Evolutionary conservation across 2,329 filamentous ascomycete genomes (phyloP).

Genomic region (Clarireedia homoeocarpa): DNA sequence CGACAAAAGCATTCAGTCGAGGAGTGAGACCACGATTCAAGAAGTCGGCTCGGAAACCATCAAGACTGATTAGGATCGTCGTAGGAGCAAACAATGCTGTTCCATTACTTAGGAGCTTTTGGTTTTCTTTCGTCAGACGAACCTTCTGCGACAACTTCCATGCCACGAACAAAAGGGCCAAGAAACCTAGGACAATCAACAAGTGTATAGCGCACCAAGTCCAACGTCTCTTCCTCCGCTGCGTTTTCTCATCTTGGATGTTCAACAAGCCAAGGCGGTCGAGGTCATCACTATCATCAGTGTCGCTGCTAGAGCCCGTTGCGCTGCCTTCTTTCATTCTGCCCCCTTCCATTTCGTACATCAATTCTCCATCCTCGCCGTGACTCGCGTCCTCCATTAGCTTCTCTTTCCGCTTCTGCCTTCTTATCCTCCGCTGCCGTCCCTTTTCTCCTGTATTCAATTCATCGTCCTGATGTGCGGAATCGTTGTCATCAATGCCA

Average conservation of each 20-base stretch:
- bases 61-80: constrained; percentile 86
- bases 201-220: constrained; percentile 47
- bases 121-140: constrained; percentile 29
- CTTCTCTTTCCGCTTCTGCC: constrained; percentile 42
- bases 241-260: constrained; percentile 38
- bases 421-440: constrained; percentile 41
- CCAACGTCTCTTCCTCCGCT: constrained; percentile 45
- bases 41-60: constrained; percentile 92
- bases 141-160: constrained; percentile 49
- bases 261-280: constrained; percentile 43
- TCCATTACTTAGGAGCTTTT: constrained; percentile 60
- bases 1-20: constrained; percentile 65
- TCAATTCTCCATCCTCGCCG: constrained; percentile 66
- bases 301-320: constrained; percentile 54
- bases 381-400: constrained; percentile 45
- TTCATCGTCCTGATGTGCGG: neutral
- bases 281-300: constrained; percentile 51
- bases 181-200: constrained; percentile 45
- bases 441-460: constrained; percentile 28
- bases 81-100: constrained; percentile 85
- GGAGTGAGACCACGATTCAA: constrained; percentile 77
- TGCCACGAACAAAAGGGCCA: constrained; percentile 47
- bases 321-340: constrained; percentile 58
- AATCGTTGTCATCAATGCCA: constrained; percentile 23
- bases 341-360: constrained; percentile 85